Conservation (phyloP, 2,329 filamentous ascomycete species). For the Fusarium continuum region DNA sequence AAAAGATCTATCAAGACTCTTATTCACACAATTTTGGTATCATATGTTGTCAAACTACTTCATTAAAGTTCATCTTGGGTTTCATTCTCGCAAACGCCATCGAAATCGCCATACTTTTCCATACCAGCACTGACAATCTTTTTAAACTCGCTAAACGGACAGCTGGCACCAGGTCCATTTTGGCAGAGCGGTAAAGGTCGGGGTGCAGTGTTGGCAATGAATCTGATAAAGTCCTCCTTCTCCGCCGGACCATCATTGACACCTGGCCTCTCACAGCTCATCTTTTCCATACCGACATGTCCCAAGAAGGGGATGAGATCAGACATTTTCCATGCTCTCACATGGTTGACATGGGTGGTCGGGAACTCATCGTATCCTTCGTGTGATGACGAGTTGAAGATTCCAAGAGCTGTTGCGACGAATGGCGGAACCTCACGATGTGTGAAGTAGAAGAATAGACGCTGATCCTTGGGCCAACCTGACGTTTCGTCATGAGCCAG, state of each 20-base stretch:
- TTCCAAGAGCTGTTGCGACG: constrained; percentile 36
- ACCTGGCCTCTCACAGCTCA: constrained; percentile 25
- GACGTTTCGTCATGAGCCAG: background rate
- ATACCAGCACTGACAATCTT: constrained; percentile 29
- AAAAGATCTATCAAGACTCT: fast-evolving
- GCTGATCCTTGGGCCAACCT: constrained; percentile 33
- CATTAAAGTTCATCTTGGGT: constrained; percentile 27
- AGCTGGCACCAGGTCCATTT: constrained; percentile 33
- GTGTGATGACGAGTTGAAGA: constrained; percentile 35
- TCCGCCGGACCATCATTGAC: background rate
- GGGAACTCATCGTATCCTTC: constrained; percentile 37
- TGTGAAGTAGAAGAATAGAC: constrained; percentile 37
- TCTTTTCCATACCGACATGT: constrained; percentile 41
- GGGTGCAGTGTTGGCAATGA: constrained; percentile 39
- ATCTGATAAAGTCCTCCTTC: constrained; percentile 34
- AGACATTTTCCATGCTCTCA: constrained; percentile 40
- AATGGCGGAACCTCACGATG: constrained; percentile 39
- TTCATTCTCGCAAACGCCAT: constrained; percentile 32
- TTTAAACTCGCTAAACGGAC: constrained; percentile 33
- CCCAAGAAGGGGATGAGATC: constrained; percentile 38
- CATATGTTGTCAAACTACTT: background rate
- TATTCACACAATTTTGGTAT: background rate
- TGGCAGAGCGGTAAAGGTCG: constrained; percentile 35
- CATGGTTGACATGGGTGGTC: constrained; percentile 36
- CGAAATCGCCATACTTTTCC: constrained; percentile 38